Evolutionary conservation across 2,329 filamentous ascomycete genomes (phyloP), one percentile per base, ranked within the genome.

Genomic region (Trichoderma polysporum): DNA sequence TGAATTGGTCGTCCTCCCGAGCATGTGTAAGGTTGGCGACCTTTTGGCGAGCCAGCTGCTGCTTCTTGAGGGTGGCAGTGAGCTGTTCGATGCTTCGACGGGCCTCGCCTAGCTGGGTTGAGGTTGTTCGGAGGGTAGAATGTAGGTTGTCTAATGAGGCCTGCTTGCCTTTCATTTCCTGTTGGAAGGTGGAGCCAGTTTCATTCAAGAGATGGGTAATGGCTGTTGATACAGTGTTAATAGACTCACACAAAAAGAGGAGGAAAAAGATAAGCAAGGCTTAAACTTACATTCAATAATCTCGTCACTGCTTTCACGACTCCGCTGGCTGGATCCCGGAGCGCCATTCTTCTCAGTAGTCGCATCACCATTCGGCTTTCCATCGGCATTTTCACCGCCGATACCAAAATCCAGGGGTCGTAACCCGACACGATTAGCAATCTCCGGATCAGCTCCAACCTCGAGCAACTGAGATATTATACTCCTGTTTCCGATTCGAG

Each of bases 401-500:
- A 98, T 92, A 9, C 94, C 94, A 80, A 99, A 99, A 76, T 98
- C 95, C n/a, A 93, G 84, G 1, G 95, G 94, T 45, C 92, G 86
- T 13, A 98, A 84, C 22, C 94, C 94, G 52, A 94, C 94, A 57
- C 93, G 89, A 74, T 99, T 99, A 6, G 93, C 87, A 74, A 98
- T 94, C 62, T 90, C 88, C n/a, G 93, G 91, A 77, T 98, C 93
- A 1, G 95, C 95, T 66, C 94, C 93, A 50, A 99, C 94, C 79
- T 99, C 95, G 12, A 98, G 84, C 35, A 99, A 83, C 76, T 99
- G 95, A n/a, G 93, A 94, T 67, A 98, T 97, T 73, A 99, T 97
- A 73, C 93, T 96, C 65, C 91, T 86, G 76, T 97, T 98, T 25
- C 93, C 93, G 71, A 97, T 97, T 69, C 95, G 86, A 1, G 95